phyloP scores from a whole-genome alignment of 352 stramenopile species.

The Phytophthora pistaciae region DNA sequence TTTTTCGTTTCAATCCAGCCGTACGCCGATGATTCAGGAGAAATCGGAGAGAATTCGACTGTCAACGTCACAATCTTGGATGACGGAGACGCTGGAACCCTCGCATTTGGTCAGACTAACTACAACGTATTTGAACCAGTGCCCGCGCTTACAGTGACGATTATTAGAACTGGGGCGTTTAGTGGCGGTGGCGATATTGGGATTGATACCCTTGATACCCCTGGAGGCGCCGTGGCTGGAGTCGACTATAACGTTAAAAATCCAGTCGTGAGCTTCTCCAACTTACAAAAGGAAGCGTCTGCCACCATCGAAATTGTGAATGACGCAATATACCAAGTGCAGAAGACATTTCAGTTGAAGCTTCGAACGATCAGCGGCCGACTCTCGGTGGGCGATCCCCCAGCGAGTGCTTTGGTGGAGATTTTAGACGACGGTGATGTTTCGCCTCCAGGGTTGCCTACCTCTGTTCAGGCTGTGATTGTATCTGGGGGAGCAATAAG shows the following conservation, averaged over 20 bases:
- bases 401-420: constrained; percentile 30
- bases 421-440: constrained; percentile 65
- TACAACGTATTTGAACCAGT: constrained; percentile 46
- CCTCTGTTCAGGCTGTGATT: constrained; percentile 11
- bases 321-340: constrained; percentile 48
- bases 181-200: constrained; percentile 37
- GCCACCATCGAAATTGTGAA: constrained; percentile 50
- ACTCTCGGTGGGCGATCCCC: constrained; percentile 7
- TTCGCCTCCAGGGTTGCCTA: constrained; percentile 42
- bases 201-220: constrained; percentile 26
- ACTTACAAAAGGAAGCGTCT: constrained; percentile 26
- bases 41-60: constrained; percentile 30
- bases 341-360: constrained; percentile 48
- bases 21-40: constrained; percentile 32
- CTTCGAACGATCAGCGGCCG: constrained; percentile 36
- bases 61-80: constrained; percentile 50
- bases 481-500: constrained; percentile 43
- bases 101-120: constrained; percentile 41
- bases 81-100: constrained; percentile 53
- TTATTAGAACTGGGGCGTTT: constrained; percentile 35
- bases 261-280: constrained; percentile 21
- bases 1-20: constrained; percentile 52
- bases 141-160: constrained; percentile 16
- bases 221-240: constrained; percentile 19
- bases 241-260: constrained; percentile 43